Base-by-base conservation (phyloP, 495 filamentous ascomycete genomes). In the Staphylotrichum tortipilum region DNA sequence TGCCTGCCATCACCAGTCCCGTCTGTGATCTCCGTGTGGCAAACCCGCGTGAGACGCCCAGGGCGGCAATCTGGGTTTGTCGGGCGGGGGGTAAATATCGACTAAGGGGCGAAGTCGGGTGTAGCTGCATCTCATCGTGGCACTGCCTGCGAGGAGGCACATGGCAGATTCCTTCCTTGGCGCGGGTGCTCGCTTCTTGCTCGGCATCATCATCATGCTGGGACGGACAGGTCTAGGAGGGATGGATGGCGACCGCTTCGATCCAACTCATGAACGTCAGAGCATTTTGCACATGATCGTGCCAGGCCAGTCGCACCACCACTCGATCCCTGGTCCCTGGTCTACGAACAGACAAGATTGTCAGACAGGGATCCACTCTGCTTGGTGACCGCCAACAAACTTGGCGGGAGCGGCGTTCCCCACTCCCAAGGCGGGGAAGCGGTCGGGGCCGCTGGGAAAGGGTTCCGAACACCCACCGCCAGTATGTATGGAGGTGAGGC, bases 121-220 rank as follows among this genome's bases (percentile, higher is more conserved):
- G 46, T 8, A 18, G 43, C 26, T 47, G 37, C 50, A 36, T 47
- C 50, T 6, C 36, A 53, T 18, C 29, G 50, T 43, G 44, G 44
- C 50, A 22, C 29, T 47, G 50, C 44, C 29, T 53, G 43, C 29
- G 43, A 21, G 5, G 26, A n/a, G 14, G 33, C 33, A 35, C 33
- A 9, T 14, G 10, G n/a, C n/a, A 17, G 10, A 8, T n/a, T 23
- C 15, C n/a, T 18, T 14, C 40, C 15, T 17, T 15, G 12, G 24
- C 4, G 15, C 17, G 1, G 18, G 24, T 12, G 4, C n/a, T 34
- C 31, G 9, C 12, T 19, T 39, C 31, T 22, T 22, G 9, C 10
- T 37, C 38, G 23, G 1, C 11, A 10, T 31, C 5, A 28, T 31
- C 19, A 17, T 14, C 14, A 3, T 7, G 18, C 23, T n/a, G n/a